These are phyloP conservation scores for Blastobotrys persicus DNA, from an alignment of 1,139 yeast genomes.

Conservation along the genomic window DNA sequence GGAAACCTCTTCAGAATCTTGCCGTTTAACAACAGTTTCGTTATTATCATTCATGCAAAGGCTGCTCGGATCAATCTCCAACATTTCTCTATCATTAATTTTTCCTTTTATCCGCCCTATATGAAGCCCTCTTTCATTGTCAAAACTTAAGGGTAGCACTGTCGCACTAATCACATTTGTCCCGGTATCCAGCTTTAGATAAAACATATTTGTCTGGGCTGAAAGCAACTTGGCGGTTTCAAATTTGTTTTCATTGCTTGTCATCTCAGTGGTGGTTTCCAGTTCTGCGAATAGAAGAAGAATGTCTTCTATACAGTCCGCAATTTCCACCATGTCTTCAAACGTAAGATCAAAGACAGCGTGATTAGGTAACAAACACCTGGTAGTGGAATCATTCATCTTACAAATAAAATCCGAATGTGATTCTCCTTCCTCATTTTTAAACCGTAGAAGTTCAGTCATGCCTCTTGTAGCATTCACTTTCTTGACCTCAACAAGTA, in stretches of 20 bases:
- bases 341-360: conserved; percentile 17
- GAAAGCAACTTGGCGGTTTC: conserved; percentile 10
- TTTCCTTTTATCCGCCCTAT: conserved; percentile 9
- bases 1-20: conserved; percentile 18
- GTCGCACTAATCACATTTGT: conserved; percentile 17
- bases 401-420: conserved; percentile 13
- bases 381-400: conserved; percentile 14
- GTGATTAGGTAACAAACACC: conserved; percentile 26
- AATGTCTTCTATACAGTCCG: conserved; percentile 12
- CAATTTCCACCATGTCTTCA: conserved; percentile 19
- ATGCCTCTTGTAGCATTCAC: neutral
- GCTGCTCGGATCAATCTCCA: conserved; percentile 8
- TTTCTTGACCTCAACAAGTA: conserved; percentile 1
- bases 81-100: conserved; percentile 6
- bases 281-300: neutral
- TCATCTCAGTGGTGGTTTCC: conserved; percentile 4
- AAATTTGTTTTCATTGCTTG: neutral
- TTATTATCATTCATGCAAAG: conserved; percentile 8
- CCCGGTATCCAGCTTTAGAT: conserved; percentile 18
- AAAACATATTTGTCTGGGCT: conserved; percentile 23
- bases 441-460: conserved; percentile 15
- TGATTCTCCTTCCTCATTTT: conserved; percentile 13
- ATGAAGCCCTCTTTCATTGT: conserved; percentile 12
- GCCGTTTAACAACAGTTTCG: conserved; percentile 12
- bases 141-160: conserved; percentile 26